Evolutionary conservation across 2,329 filamentous ascomycete genomes (phyloP), one percentile per base, ranked within the genome.

Genomic region (Cryphonectria parasitica): DNA sequence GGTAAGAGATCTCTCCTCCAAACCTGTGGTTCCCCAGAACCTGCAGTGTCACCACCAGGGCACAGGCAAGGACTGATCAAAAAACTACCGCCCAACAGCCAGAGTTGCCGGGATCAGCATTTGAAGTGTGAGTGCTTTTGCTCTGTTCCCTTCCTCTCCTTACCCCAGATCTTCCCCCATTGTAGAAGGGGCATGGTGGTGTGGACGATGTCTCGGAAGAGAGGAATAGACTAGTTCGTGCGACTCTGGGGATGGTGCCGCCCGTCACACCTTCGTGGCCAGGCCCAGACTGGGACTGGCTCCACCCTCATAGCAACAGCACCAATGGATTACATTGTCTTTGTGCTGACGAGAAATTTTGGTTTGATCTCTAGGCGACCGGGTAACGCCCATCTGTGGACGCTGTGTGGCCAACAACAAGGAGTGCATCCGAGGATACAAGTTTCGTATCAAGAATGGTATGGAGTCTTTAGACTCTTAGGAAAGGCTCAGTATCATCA

Each of bases 41-140:
- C n/a, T 39, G 19, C 19, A 0, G 11, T 62, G 61, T 41, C 25
- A 36, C 36, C 61, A n/a, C 5, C 39, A 25, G 60, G 43, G 43
- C 34, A 17, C 43, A 6, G 43, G 17, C 31, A 19, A 28, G 62
- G 66, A 39, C 66, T 62, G 63, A 49, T 54, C 39, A 66, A 17
- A 5, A 56, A 43, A 56, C 41, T 25, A 58, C 66, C 58, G 22
- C 54, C 56, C 68, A 69, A 69, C 74, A 85, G 83, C 74, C 79
- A 83, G 74, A 83, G 81, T 63, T 85, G 83, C 75, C 82, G 83
- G 72, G 81, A 83, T 70, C 81, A 84, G 74, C 83, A 85, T 74
- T 75, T 85, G 22, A 84, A 82, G 78, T 85, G 83, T 83, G 66
- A 76, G 82, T 75, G 43, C 11, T 11, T 54, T 49, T 36, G 56